Base-by-base conservation (phyloP, 2,329 filamentous ascomycete genomes). In the Ceratocystis albifundus region DNA sequence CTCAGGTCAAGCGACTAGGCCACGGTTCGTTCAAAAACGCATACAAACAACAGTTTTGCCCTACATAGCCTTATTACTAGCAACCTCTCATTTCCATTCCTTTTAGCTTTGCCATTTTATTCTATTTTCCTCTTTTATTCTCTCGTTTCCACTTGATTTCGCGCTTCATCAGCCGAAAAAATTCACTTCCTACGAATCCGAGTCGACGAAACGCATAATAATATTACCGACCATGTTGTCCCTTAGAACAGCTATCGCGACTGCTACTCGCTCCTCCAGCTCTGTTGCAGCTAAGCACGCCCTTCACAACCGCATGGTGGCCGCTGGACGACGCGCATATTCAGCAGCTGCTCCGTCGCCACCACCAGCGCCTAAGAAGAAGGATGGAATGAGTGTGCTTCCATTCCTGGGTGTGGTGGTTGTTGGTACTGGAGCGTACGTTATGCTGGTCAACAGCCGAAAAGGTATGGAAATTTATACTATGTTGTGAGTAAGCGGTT, bases 361-460 rank as follows among this genome's bases (percentile, higher is more conserved):
- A 22, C 44, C 62, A 28, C 62, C 62, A 28, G 28, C 45, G 62
- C 44, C 61, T 28, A 50, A 63, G 28, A 48, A 67, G 53, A 64
- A 61, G 48, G 41, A 68, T 50, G 64, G 64, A 32, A 68, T 68
- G 64, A 68, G 62, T 12, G 64, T 68, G 61, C 59, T 50, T 55
- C 67, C 67, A 22, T 68, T 68, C 32, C 32, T 68, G 3, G 64
- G 64, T 8, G 44, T 68, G 41, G 61, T 68, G 61, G 67, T 20
- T 32, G 22, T 66, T 8, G 64, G 64, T 25, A 68, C 64, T 6
- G 77, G 77, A 15, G 80, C 78, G 28, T 84, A 83, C 72, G 73
- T 79, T 41, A 73, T 78, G 45, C 74, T 84, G 57, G 78, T 80
- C 62, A 80, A 82, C 68, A 74, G 74, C 69, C 80, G 77, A 69